These are phyloP conservation scores for Letharia lupina DNA, from an alignment of 495 filamentous ascomycete genomes.

Conservation along the genomic window DNA sequence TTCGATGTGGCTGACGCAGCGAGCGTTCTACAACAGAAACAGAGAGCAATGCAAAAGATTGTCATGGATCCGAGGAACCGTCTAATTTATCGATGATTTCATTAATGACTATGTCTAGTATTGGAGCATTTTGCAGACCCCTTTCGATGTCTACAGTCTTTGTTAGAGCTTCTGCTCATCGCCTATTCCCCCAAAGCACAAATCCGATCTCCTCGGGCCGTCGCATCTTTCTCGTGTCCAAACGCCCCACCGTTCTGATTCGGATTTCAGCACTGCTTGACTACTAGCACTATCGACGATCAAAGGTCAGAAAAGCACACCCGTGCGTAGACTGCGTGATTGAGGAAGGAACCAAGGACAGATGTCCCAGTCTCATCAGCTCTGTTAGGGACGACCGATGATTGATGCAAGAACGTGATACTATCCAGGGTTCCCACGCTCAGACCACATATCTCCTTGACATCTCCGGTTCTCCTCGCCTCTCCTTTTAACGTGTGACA, in stretches of 20 bases:
- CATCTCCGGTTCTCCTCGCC: not conserved
- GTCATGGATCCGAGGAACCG: not conserved
- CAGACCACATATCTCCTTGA: not conserved
- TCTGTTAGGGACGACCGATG: not conserved
- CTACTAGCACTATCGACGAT: not conserved
- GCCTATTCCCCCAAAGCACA: not conserved
- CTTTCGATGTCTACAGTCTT: not conserved
- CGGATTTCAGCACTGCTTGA: not conserved
- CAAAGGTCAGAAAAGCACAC: not conserved
- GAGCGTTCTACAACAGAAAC: not conserved
- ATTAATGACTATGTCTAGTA: not conserved
- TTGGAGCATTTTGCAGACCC: not conserved
- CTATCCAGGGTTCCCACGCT: not conserved
- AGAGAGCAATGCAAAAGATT: not conserved
- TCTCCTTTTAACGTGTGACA: not conserved
- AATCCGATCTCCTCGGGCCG: not conserved
- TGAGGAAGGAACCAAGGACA: not conserved
- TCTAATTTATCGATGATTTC: not conserved
- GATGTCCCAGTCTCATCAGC: not conserved
- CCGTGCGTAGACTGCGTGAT: not conserved
- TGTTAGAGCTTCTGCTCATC: not conserved
- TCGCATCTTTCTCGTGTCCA: not conserved
- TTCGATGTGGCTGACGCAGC: not conserved
- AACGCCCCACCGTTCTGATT: not conserved
- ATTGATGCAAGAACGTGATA: not conserved